These are phyloP conservation scores for Periglandula ipomoeae DNA, from an alignment of 2,329 filamentous ascomycete genomes.

Conservation along the genomic window DNA sequence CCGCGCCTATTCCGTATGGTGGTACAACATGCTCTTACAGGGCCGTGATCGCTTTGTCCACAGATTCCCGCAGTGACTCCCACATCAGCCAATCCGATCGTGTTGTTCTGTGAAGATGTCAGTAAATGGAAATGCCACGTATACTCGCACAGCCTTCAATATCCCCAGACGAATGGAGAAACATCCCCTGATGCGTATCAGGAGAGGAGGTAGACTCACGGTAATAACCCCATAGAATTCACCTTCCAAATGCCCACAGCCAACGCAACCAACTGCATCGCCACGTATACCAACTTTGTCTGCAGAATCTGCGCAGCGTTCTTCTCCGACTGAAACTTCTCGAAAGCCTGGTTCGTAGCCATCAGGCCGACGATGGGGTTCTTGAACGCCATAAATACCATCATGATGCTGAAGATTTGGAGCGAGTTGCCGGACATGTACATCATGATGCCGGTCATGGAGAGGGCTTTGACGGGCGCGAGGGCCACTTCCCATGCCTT, in stretches of 20 bases:
- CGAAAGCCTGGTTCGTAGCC: slow-evolving; percentile 78
- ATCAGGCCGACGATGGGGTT: slow-evolving; percentile 81
- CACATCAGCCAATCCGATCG: slow-evolving; percentile 96
- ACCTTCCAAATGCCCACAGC: slow-evolving; percentile 92
- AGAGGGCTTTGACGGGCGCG: slow-evolving; percentile 83
- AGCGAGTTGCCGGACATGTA: slow-evolving; percentile 99
- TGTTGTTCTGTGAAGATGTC: slow-evolving; percentile 57
- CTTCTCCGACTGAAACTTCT: slow-evolving; percentile 76
- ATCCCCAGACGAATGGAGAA: too few species aligned
- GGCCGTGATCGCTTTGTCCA: slow-evolving; percentile 59
- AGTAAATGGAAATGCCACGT: background rate
- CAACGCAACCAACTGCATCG: slow-evolving; percentile 76
- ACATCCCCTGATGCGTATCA: too few species aligned
- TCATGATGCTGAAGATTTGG: slow-evolving; percentile 99
- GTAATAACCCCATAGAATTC: slow-evolving; percentile 89
- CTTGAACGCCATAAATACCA: slow-evolving; percentile 99
- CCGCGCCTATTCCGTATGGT: background rate
- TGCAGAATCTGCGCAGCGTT: slow-evolving; percentile 65
- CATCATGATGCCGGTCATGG: slow-evolving; percentile 99
- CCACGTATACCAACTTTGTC: slow-evolving; percentile 81
- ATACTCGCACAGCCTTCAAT: too few species aligned
- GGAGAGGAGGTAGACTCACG: slow-evolving; percentile 52
- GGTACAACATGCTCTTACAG: background rate
- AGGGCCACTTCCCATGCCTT: slow-evolving; percentile 98
- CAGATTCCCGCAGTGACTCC: slow-evolving; percentile 65